Base-by-base conservation (phyloP, 352 stramenopile genomes). In the Phytophthora hybrid region DNA sequence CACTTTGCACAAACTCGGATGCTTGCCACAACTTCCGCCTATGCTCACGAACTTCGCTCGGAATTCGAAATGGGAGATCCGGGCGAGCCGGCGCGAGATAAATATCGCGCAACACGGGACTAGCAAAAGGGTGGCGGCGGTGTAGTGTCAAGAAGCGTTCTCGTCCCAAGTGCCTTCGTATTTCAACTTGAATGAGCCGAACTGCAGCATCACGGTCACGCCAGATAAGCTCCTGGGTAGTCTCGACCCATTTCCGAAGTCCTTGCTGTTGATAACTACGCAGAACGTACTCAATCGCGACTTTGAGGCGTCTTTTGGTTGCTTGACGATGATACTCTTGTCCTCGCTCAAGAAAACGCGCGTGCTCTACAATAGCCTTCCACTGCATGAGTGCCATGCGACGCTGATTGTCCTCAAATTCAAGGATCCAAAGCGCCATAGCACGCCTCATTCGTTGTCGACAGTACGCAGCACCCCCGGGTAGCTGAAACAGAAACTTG, bases 401-500 rank as follows among this genome's bases (percentile, higher is more conserved):
- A n/a, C 80, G 76, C 59, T 94, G 85, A 39, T 94, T 94, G 49
- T 87, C 71, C 63, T 95, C 85, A 64, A 95, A 95, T 58, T 88
- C 77, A 5, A 84, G 68, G 4, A 94, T 32, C 88, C 87, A 96
- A 4, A 93, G 79, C 31, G 76, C 68, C 78, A 96, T 88, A 7
- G 88, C 85, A 8, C 78, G 83, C 10, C 86, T 76, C 82, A 95
- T 91, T 23, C 85, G 87, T 23, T 93, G 72, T 0, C 88, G 81
- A 63, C 90, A 95, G 70, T 94, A 95, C 9, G 80, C 74, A 3
- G 85, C 86, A 10, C 90, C 90, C 1, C 90, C 90, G 3, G 88
- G 88, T 8, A 95, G 60, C 49, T 93, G 79, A 41, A 94, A 96
- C n/a, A 95, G 77, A 64, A 93, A 96, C 53, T 89, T 89, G 13